Evolutionary conservation across 2,329 filamentous ascomycete species (phyloP).

Genomic region (Aureobasidium pullulans): DNA sequence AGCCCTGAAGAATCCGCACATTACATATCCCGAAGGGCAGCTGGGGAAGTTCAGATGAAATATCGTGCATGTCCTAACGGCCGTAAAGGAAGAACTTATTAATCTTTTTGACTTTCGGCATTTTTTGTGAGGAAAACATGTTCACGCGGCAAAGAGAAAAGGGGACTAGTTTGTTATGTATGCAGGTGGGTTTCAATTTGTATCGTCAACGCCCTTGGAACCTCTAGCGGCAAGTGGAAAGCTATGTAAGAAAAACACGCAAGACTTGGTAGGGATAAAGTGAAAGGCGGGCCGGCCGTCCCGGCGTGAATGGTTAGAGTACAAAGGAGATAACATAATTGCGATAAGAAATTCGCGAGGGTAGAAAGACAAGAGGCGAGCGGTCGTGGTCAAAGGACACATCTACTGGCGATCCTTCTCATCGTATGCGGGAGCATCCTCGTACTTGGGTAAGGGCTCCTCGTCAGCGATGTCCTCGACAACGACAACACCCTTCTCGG

Average conservation of each 20-base stretch:
- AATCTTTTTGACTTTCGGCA: too few relatives aligned
- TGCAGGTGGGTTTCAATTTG: neutral
- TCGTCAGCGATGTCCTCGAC: constrained; percentile 17
- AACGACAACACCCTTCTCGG: constrained; percentile 14
- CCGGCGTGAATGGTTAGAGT: neutral
- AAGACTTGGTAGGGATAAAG: neutral
- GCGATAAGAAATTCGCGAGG: neutral
- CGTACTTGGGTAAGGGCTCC: constrained; percentile 26
- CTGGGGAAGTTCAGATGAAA: too few relatives aligned
- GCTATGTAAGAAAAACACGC: neutral
- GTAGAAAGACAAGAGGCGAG: neutral
- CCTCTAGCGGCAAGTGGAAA: neutral
- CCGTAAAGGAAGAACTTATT: too few relatives aligned
- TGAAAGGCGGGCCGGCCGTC: neutral
- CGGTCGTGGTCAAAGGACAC: neutral
- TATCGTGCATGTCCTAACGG: too few relatives aligned
- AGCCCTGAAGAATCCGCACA: too few relatives aligned
- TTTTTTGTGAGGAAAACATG: neutral
- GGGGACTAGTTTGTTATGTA: neutral
- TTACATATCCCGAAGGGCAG: too few relatives aligned
- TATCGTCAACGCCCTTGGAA: neutral
- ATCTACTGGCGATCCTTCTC: constrained; percentile 18
- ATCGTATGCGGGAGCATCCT: constrained; percentile 29
- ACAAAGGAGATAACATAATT: neutral
- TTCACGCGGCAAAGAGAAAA: neutral